These are phyloP conservation scores for Puccinia triticina DNA, from an alignment of 1,284 basidiomycete species.

Conservation along the genomic window DNA sequence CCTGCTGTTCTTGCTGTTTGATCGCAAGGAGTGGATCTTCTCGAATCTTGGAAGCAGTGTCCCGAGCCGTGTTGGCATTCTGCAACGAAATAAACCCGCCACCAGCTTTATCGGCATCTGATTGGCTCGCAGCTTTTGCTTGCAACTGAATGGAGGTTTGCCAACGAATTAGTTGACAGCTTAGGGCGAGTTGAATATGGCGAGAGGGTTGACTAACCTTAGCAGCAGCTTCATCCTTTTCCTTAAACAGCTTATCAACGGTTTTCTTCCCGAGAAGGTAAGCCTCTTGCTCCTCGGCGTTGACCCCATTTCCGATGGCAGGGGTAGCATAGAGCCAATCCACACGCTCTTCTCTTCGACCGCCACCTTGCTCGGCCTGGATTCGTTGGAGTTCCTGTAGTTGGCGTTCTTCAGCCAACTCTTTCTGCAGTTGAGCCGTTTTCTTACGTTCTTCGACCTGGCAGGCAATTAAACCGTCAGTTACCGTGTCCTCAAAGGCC, in stretches of 20 bases:
- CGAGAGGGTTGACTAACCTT: conserved; percentile 22
- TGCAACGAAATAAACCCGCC: conserved; percentile 72
- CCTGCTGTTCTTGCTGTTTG: conserved; percentile 94
- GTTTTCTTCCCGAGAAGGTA: conserved; percentile 98
- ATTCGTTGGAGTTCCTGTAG: conserved; percentile 91
- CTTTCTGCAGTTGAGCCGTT: conserved; percentile 90
- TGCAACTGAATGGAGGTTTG: neutral
- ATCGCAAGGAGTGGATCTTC: conserved; percentile 95
- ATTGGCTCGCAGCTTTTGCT: conserved; percentile 31
- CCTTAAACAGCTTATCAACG: conserved; percentile 88
- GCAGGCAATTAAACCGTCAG: neutral
- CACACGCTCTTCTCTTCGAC: conserved; percentile 86
- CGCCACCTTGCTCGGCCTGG: conserved; percentile 85
- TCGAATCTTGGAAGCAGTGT: conserved; percentile 87
- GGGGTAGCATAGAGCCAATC: conserved; percentile 99
- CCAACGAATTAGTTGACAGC: neutral
- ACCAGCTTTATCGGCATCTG: conserved; percentile 45
- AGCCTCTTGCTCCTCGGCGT: conserved; percentile 88
- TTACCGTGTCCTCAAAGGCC: neutral
- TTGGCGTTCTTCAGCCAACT: conserved; percentile 95
- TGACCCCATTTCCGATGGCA: conserved; percentile 76
- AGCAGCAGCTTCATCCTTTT: conserved; percentile 68
- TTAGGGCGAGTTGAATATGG: neutral
- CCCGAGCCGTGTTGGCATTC: conserved; percentile 86
- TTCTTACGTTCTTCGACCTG: conserved; percentile 96